Evolutionary conservation across 495 filamentous ascomycete genomes (phyloP), one percentile per base, ranked within the genome.

Genomic region (Tuber aestivum): DNA sequence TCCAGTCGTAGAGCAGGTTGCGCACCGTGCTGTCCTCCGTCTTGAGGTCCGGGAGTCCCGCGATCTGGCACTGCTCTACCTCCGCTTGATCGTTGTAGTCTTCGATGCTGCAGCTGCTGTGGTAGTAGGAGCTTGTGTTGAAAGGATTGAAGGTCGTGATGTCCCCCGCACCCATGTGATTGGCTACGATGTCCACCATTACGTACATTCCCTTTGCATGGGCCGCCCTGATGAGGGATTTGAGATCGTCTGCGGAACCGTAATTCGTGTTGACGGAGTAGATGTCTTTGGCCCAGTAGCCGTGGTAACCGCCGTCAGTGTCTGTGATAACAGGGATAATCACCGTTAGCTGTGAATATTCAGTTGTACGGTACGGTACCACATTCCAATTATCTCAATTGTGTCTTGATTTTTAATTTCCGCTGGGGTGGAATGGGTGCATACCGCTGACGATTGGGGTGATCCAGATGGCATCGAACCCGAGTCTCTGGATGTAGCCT

Each of bases 401-500:
- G n/a, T n/a, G n/a, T n/a, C n/a, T n/a, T n/a, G n/a, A n/a, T n/a
- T n/a, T n/a, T n/a, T 6, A 71, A 69, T 32, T 14, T 45, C 27
- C 9, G 7, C 70, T 9, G 32, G 20, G 16, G 32, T 9, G 44
- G 18, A 37, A 35, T 23, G 41, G 27, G 41, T 40, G 61, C 77
- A 38, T 80, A 74, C 93, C 88, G 56, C 85, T 84, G 27, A 91
- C 91, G 20, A 95, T 85, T 0, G 92, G 93, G 0, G 91, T 92
- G 72, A 94, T 95, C 93, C 92, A 95, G 70, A 94, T 87, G 37
- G 92, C 92, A 56, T 91, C 91, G 78, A 95, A 94, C 23, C 93
- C 92, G 90, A 95, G 92, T 73, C 86, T 86, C 79, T 93, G 88
- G 81, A 95, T 92, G 78, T 92, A 87, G 83, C 91, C 90, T 44